Conservation (phyloP, 192 early-diverging fungal species). For the Haplosporangium gracile region DNA sequence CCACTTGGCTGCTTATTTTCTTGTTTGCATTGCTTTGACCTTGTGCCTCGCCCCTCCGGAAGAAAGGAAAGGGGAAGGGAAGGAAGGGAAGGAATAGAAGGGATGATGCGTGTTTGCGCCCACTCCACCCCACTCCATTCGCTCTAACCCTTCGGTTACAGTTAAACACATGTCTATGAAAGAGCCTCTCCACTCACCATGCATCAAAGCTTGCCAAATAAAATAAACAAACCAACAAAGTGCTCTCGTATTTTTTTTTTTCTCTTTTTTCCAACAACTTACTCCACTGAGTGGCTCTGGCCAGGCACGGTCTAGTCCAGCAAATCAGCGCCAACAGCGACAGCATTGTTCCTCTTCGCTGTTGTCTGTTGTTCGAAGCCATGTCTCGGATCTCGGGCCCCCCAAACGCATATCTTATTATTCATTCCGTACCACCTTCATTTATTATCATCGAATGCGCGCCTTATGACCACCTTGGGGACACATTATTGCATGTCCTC, state of each 20-base stretch:
- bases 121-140: background rate
- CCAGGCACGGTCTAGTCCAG: background rate
- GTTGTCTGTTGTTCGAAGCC: background rate
- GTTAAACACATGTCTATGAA: background rate
- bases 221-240: background rate
- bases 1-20: background rate
- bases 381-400: constrained; percentile 3
- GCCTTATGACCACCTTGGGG: background rate
- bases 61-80: background rate
- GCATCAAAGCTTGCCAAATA: background rate
- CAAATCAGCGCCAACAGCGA: constrained; percentile 5
- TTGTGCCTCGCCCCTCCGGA: background rate
- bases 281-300: constrained; percentile 3
- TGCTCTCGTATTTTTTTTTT: background rate
- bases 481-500: background rate
- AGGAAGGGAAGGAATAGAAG: background rate
- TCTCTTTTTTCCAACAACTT: background rate
- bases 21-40: background rate
- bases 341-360: background rate
- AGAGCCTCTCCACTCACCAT: background rate
- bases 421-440: background rate
- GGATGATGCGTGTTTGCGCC: background rate
- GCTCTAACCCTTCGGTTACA: background rate
- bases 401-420: background rate
- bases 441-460: background rate